Evolutionary conservation across 345 rosid species (phyloP), one percentile per base, ranked within the genome.

Genomic region (Hevea brasiliensis): DNA sequence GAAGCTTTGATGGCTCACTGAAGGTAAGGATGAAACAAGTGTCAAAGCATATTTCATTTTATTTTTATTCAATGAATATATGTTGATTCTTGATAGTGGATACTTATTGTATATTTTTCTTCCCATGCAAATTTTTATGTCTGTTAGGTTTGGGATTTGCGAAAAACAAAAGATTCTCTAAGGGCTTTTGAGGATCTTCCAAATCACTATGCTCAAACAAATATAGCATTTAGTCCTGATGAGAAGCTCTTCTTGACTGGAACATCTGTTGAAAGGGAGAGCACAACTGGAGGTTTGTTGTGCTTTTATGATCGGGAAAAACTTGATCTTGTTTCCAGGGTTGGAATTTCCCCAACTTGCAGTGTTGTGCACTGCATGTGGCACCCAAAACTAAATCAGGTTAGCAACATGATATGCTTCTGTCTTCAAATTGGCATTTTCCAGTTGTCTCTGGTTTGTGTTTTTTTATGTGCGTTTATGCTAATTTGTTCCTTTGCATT

Each of bases 311-410:
- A 95, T 76, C 82, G 92, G 27, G 74, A 80, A 56, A 92, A 92
- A 84, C 96, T 92, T 48, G 97, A 95, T 82, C 90, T 95, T 74
- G 92, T 95, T 77, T 90, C 93, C 61, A 89, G 87, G 81, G 87
- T 92, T 67, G 99, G 98, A 29, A 86, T 95, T 70, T 91, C 99
- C 60, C 90, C 90, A 12, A 89, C 92, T 77, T 78, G 82, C 77
- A 95, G 97, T 73, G 99, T 95, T 50, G 97, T 92, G 74, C 97
- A 88, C 70, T 92, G 99, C 73, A 82, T 84, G 56, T 95, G 99
- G 98, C 98, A 95, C 79, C 91, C 97, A 44, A 92, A 86, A 84
- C 79, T 92, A 79, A 92, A 95, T 85, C 99, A 95, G 97, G 98
- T 92, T 87, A 68, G 59, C n/a, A 65, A 45, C 26, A 68, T 44